phyloP scores from a whole-genome alignment of 306 rosid species.

The Lotus japonicus region DNA sequence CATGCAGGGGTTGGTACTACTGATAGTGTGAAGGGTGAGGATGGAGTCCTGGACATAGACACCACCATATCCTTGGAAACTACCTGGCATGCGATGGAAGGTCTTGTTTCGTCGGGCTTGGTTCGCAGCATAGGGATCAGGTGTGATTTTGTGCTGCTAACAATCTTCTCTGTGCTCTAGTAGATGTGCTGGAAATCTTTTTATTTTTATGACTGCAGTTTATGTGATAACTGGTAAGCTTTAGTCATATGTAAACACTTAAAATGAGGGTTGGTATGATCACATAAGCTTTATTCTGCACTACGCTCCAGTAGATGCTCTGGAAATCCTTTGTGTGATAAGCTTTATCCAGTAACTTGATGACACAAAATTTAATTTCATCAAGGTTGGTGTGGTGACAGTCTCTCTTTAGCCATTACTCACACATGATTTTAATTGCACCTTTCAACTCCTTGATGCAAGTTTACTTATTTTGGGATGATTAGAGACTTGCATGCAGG shows the following conservation, averaged over 20 bases:
- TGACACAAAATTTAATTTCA: background rate
- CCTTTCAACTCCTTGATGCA: background rate
- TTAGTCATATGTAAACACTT: background rate
- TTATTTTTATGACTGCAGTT: background rate
- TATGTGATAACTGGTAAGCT: conserved; percentile 3
- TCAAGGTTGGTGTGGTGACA: background rate
- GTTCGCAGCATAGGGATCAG: conserved; percentile 96
- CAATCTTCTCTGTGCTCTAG: background rate
- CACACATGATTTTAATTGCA: background rate
- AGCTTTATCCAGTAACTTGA: background rate
- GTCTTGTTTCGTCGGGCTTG: conserved; percentile 74
- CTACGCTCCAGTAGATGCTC: background rate
- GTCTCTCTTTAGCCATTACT: background rate
- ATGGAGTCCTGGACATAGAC: conserved; percentile 84
- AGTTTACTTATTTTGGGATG: background rate
- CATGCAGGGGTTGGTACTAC: conserved; percentile 80
- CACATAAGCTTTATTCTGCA: background rate
- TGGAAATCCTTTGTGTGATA: background rate
- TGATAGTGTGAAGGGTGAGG: conserved; percentile 73
- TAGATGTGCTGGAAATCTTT: background rate
- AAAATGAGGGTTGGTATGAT: background rate
- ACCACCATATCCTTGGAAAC: conserved; percentile 77
- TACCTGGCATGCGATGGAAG: conserved; percentile 94
- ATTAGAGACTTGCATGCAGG: background rate
- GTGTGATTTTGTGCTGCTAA: conserved; percentile 26